These are phyloP conservation scores for Cajanus cajan DNA, from an alignment of 306 rosid species.

Conservation along the genomic window DNA sequence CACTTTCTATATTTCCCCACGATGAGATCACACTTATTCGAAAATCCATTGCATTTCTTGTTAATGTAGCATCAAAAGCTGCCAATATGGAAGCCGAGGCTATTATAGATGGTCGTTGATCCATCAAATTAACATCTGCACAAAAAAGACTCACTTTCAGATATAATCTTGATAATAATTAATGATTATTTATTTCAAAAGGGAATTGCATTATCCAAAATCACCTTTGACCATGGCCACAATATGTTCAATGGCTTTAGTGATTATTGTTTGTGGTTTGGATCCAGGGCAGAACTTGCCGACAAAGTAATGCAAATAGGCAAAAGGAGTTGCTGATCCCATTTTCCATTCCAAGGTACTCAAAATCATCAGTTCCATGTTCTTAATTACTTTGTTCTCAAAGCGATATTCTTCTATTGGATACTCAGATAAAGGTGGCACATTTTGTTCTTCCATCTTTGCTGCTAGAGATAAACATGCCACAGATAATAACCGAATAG, in stretches of 20 bases:
- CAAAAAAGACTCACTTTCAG: not conserved
- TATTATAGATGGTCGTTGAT: constrained; percentile 64
- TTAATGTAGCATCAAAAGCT: constrained; percentile 52
- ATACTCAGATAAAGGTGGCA: constrained; percentile 57
- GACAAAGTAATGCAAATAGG: constrained; percentile 64
- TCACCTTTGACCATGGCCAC: constrained; percentile 63
- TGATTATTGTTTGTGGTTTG: constrained; percentile 43
- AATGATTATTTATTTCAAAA: not conserved
- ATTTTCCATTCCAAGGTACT: constrained; percentile 77
- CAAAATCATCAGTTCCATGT: constrained; percentile 73
- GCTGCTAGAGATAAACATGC: constrained; percentile 87
- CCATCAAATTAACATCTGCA: constrained; percentile 64
- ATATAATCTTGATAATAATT: not conserved
- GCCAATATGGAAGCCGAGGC: constrained; percentile 84
- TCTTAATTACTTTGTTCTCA: constrained; percentile 56
- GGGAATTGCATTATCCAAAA: not conserved
- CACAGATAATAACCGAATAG: constrained; percentile 61
- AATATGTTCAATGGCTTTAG: constrained; percentile 52
- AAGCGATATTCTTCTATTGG: constrained; percentile 50
- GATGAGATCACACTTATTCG: constrained; percentile 48
- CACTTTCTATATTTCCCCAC: constrained; percentile 64
- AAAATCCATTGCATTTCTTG: constrained; percentile 51
- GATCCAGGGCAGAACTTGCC: constrained; percentile 50
- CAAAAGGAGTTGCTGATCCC: constrained; percentile 81
- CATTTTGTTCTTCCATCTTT: constrained; percentile 80